Percentiles rank a stretch among this genome's conserved stretches.
Evolutionary conservation across 75 land plant species (phyloP).

Genomic region (Ceratopteris richardii): DNA sequence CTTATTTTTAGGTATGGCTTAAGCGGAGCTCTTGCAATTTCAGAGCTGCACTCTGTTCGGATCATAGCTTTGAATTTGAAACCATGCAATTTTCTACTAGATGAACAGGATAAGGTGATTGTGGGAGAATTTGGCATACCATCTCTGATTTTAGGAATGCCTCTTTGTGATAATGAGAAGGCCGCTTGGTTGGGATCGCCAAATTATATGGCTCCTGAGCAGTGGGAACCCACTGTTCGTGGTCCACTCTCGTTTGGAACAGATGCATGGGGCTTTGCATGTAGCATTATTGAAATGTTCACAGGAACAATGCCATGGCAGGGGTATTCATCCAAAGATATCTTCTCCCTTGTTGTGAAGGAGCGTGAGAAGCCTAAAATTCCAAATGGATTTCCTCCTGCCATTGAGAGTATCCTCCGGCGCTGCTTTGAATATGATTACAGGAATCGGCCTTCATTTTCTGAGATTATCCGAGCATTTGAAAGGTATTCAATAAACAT

Average conservation of each 20-base stretch:
- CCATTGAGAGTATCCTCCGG: conserved; percentile 49
- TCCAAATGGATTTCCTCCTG: conserved; percentile 77
- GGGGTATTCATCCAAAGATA: conserved; percentile 55
- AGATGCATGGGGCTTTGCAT: conserved; percentile 97
- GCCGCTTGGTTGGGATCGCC: conserved; percentile 75
- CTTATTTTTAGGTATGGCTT: conserved; percentile 54
- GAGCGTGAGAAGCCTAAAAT: conserved; percentile 69
- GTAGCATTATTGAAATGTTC: conserved; percentile 89
- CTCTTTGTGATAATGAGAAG: conserved; percentile 38
- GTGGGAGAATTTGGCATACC: conserved; percentile 88
- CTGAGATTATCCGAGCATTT: conserved; percentile 62
- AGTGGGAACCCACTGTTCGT: conserved; percentile 75
- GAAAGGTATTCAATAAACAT: conserved; percentile 39
- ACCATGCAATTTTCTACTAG: conserved; percentile 77
- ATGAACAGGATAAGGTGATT: conserved; percentile 61
- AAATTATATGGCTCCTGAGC: conserved; percentile 98
- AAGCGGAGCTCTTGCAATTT: conserved; percentile 57
- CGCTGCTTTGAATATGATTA: conserved; percentile 91
- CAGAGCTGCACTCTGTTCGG: conserved; percentile 74
- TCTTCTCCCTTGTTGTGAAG: conserved; percentile 60
- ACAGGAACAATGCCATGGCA: conserved; percentile 78
- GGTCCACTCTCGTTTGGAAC: conserved; percentile 88
- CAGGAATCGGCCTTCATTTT: conserved; percentile 69
- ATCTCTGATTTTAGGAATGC: conserved; percentile 42
- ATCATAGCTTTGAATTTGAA: conserved; percentile 81